phyloP scores from a whole-genome alignment of 2,329 filamentous ascomycete genomes.

The Ophiostoma triangulosporum region DNA sequence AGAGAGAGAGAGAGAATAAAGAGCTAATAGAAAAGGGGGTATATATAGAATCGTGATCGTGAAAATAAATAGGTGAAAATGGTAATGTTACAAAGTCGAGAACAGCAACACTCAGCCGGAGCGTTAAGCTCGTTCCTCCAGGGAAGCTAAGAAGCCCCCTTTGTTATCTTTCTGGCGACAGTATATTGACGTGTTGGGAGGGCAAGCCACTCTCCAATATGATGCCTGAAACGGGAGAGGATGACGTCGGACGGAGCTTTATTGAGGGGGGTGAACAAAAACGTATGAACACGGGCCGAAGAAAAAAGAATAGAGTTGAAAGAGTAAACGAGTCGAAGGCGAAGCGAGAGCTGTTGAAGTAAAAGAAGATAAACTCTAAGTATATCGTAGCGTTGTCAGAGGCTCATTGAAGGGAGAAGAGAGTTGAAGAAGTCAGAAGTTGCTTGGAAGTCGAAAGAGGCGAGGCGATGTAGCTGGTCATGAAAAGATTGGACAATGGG shows the following conservation, averaged over 20 bases:
- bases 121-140: slow-evolving; percentile 10
- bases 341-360: not conserved
- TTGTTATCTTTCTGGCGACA: slow-evolving; percentile 1
- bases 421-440: slow-evolving; percentile 5
- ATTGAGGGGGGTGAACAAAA: not conserved
- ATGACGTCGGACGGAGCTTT: not conserved
- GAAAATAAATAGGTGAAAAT: slow-evolving; percentile 4
- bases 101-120: slow-evolving; percentile 7
- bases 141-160: slow-evolving; percentile 7
- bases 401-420: slow-evolving; percentile 29
- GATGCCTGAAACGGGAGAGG: not conserved
- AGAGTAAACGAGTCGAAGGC: not conserved
- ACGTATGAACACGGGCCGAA: not conserved
- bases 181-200: slow-evolving; percentile 6
- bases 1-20: slow-evolving; percentile 8
- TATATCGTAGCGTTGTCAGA: slow-evolving; percentile 28
- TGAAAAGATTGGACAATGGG: slow-evolving; percentile 9
- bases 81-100: slow-evolving; percentile 9
- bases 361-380: slow-evolving; percentile 8
- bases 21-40: slow-evolving; percentile 14
- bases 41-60: slow-evolving; percentile 19
- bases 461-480: slow-evolving; percentile 8
- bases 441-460: slow-evolving; percentile 21
- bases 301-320: not conserved
- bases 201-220: not conserved